A percentile compares a stretch with the other conserved stretches of the same genome.
phyloP scores from a whole-genome alignment of 2,329 filamentous ascomycete species.

The Phyllosticta ampelicida region DNA sequence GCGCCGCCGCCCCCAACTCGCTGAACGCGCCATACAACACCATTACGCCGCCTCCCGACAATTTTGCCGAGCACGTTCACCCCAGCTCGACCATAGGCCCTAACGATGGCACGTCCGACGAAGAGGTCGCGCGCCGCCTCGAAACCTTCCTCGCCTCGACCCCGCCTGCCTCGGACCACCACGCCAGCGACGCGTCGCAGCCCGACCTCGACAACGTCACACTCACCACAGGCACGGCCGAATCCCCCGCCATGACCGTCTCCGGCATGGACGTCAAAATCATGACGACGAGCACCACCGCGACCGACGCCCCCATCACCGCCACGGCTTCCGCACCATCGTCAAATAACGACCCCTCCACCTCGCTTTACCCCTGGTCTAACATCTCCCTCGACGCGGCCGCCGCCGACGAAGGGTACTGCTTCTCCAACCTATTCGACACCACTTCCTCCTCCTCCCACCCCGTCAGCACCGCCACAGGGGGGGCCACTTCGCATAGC shows the following conservation, averaged over 20 bases:
- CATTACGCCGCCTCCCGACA: conserved; percentile 33
- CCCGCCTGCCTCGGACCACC: conserved; percentile 34
- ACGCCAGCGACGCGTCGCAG: conserved; percentile 18
- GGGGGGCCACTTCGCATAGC: neutral
- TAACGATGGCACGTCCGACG: conserved; percentile 25
- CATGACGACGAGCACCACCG: neutral
- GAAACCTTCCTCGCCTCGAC: conserved; percentile 41
- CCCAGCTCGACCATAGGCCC: conserved; percentile 22
- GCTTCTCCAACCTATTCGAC: conserved; percentile 2
- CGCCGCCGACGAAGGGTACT: neutral
- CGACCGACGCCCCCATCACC: neutral
- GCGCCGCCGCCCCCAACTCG: neutral
- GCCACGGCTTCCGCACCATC: conserved; percentile 9
- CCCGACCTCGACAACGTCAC: conserved; percentile 10
- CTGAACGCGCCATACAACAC: conserved; percentile 6
- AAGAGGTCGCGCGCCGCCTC: conserved; percentile 36
- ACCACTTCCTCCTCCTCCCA: neutral
- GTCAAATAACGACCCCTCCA: conserved; percentile 13
- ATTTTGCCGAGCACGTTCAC: conserved; percentile 14
- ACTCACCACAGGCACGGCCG: neutral
- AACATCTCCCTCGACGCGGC: neutral
- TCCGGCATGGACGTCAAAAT: conserved; percentile 4
- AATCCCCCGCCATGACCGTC: conserved; percentile 29
- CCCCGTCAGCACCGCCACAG: neutral
- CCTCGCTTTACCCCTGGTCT: neutral